These are phyloP conservation scores for Leccinum broughii DNA, from an alignment of 768 basidiomycete genomes.

Conservation along the genomic window DNA sequence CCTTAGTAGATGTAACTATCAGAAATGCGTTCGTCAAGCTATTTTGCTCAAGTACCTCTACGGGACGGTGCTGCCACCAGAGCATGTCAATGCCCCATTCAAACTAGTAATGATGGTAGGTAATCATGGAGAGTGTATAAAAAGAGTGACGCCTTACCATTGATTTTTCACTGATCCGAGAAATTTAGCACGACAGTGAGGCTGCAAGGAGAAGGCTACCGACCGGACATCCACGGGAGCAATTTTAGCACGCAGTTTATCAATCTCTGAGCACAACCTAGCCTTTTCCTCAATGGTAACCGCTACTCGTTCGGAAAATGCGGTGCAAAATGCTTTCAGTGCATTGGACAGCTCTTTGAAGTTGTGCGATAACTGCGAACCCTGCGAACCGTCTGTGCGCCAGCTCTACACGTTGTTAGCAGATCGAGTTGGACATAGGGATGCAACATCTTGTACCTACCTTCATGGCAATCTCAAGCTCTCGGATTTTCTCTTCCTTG, in stretches of 20 bases:
- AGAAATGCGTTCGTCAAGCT: background rate
- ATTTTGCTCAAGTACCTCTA: background rate
- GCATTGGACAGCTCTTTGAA: background rate
- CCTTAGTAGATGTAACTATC: background rate
- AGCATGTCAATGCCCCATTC: background rate
- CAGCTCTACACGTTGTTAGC: background rate
- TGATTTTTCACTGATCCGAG: background rate
- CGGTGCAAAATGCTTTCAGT: background rate
- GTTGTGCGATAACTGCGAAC: background rate
- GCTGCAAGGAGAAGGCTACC: background rate
- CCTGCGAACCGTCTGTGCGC: background rate
- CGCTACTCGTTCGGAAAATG: background rate
- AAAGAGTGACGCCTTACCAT: background rate
- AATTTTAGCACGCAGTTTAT: background rate
- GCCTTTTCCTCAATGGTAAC: background rate
- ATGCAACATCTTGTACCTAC: background rate
- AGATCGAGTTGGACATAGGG: background rate
- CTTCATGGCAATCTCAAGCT: background rate
- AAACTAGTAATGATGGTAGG: background rate
- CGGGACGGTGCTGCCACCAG: background rate
- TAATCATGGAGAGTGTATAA: background rate
- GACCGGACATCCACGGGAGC: background rate
- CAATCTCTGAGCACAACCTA: background rate
- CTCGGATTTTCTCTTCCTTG: background rate
- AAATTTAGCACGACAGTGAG: background rate